A percentile compares a stretch with the other conserved stretches of the same genome.
Evolutionary conservation across 139 green algal species (phyloP).

Genomic region (Nannochloris sp.): DNA sequence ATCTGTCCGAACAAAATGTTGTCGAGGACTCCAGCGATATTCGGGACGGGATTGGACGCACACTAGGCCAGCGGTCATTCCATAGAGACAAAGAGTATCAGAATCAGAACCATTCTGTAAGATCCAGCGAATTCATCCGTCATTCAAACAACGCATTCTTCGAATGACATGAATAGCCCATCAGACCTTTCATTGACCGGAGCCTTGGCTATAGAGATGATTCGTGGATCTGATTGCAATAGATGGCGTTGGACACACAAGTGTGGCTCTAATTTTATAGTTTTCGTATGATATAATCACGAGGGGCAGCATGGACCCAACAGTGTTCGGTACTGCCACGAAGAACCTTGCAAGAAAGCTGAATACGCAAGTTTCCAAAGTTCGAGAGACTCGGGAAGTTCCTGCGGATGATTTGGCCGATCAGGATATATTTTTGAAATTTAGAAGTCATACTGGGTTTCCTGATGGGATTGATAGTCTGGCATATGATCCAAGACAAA

Average conservation of each 20-base stretch:
- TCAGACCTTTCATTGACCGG: too few species aligned
- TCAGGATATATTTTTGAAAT: not conserved
- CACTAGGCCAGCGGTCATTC: too few species aligned
- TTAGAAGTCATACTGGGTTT: constrained; percentile 22
- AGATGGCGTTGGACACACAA: not conserved
- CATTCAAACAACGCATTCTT: too few species aligned
- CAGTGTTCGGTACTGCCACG: not conserved
- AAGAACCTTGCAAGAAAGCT: constrained; percentile 18
- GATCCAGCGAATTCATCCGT: too few species aligned
- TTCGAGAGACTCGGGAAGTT: constrained; percentile 5
- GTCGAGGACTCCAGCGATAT: too few species aligned
- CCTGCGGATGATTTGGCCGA: constrained; percentile 16
- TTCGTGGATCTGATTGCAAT: too few species aligned
- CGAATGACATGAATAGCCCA: too few species aligned
- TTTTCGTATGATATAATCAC: not conserved
- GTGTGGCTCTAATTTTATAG: not conserved
- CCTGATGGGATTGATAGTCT: constrained; percentile 37
- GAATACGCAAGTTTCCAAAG: not conserved
- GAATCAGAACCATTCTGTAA: too few species aligned
- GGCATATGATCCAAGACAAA: constrained; percentile 37
- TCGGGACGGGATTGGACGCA: too few species aligned
- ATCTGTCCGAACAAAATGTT: too few species aligned
- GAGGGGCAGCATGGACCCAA: constrained; percentile 6
- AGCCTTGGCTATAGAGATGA: too few species aligned
- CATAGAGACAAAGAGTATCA: too few species aligned